These are phyloP conservation scores for Mytilinidion resinicola DNA, from an alignment of 495 filamentous ascomycete species.

Conservation along the genomic window DNA sequence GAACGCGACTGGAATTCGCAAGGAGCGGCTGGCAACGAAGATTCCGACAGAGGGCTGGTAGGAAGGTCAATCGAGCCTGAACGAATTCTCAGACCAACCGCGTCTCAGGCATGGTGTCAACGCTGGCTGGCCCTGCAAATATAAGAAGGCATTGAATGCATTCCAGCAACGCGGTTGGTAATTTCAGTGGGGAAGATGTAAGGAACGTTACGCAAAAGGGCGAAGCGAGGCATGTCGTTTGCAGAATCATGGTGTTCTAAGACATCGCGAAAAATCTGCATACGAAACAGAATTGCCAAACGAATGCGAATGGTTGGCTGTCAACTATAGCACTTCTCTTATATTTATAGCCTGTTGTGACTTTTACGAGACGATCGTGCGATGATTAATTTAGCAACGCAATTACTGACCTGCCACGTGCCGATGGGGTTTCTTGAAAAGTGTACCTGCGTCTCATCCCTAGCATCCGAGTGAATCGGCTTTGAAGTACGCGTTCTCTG, in stretches of 20 bases:
- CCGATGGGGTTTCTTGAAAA: too few relatives aligned
- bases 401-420: too few relatives aligned
- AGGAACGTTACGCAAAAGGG: constrained; percentile 19
- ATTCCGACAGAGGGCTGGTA: constrained; percentile 16
- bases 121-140: constrained; percentile 10
- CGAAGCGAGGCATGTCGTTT: background rate
- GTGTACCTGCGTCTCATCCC: too few relatives aligned
- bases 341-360: too few relatives aligned
- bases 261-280: background rate
- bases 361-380: too few relatives aligned
- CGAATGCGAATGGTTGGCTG: too few relatives aligned
- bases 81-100: constrained; percentile 14
- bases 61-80: constrained; percentile 26
- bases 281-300: too few relatives aligned
- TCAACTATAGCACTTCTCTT: too few relatives aligned
- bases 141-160: constrained; percentile 12
- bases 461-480: background rate
- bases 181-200: constrained; percentile 3
- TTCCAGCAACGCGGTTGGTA: constrained; percentile 11
- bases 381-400: too few relatives aligned
- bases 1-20: constrained; percentile 5
- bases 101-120: too few relatives aligned
- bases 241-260: background rate
- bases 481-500: background rate
- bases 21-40: constrained; percentile 4